Evolutionary conservation across 208 protist species (phyloP).

Genomic region (Phytomonas francai): DNA sequence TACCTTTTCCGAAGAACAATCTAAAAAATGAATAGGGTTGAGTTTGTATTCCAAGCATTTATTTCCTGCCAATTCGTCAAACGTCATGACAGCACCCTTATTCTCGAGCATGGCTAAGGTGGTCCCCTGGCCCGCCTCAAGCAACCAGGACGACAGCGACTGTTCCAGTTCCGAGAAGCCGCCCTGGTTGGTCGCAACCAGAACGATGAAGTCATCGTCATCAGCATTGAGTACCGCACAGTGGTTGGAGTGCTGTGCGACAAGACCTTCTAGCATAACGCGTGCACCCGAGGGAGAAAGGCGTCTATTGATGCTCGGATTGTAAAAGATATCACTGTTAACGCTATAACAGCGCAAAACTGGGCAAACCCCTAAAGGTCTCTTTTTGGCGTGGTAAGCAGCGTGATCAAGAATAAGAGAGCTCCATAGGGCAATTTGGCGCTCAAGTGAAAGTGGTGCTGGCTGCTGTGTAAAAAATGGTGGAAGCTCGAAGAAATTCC

Average conservation of each 20-base stretch:
- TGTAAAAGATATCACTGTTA: slow-evolving; percentile 74
- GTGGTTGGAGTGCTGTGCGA: slow-evolving; percentile 54
- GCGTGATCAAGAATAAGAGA: slow-evolving; percentile 74
- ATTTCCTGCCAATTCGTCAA: slow-evolving; percentile 65
- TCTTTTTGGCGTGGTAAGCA: slow-evolving; percentile 40
- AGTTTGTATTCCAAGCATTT: slow-evolving; percentile 41
- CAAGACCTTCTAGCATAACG: slow-evolving; percentile 55
- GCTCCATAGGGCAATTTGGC: slow-evolving; percentile 56
- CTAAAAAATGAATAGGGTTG: slow-evolving; percentile 24
- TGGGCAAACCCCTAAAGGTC: slow-evolving; percentile 13
- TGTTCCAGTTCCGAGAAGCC: slow-evolving; percentile 66
- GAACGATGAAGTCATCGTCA: slow-evolving; percentile 39
- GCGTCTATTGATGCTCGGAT: slow-evolving; percentile 47
- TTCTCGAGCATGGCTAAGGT: slow-evolving; percentile 66
- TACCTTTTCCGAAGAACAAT: slow-evolving; percentile 29
- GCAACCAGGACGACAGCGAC: slow-evolving; percentile 58
- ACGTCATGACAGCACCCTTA: slow-evolving; percentile 83
- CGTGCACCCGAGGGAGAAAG: slow-evolving; percentile 40
- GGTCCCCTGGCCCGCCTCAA: slow-evolving; percentile 69
- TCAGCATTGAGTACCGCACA: slow-evolving; percentile 23
- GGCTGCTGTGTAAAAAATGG: slow-evolving; percentile 85
- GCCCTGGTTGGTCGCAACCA: slow-evolving; percentile 60
- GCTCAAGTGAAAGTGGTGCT: slow-evolving; percentile 35
- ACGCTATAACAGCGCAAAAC: slow-evolving; percentile 59
- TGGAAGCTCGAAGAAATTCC: slow-evolving; percentile 72